Evolutionary conservation across 257 asterid species (phyloP), one percentile per base, ranked within the genome.

Genomic region (Ilex asprella): DNA sequence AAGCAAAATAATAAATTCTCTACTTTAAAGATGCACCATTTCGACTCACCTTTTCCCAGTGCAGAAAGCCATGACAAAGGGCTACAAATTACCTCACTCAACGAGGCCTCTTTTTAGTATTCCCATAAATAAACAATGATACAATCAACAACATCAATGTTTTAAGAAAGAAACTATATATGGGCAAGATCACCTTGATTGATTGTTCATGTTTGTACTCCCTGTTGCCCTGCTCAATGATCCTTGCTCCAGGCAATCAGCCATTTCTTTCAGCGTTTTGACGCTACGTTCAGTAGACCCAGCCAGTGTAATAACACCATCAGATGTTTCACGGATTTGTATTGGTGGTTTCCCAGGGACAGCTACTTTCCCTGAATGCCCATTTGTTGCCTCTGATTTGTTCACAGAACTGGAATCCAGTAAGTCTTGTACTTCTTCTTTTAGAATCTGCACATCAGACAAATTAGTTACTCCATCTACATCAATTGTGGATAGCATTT

Each of bases 381-480:
- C 99, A 73, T 89, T 93, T 46, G 85, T 67, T 11, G 79, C 50
- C 55, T 93, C 99, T 69, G 82, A 76, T 75, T 58, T 82, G 84
- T 70, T 86, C 31, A 76, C 32, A 61, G 74, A 63, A 67, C 55
- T 67, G 53, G 88, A 74, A 63, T 93, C 99, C 31, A 93, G 82
- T 82, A 93, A 75, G 78, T 93, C 99, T 62, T 91, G 72, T 54
- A 93, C 99, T 82, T 93, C 99, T 86, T 93, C 99, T 86, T 90
- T 93, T 68, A 87, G 97, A 75, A 93, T 93, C 99, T 93, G 62
- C 65, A 72, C 58, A 73, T 35, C 51, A 64, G 61, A 70, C 71
- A 27, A 6, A 6, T 6, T 49, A 12, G 54, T 49, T 49, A 49
- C 14, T 4, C 54, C 3, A 3, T 15, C 54, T 49, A 11, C 3